Evolutionary conservation across 208 protist genomes (phyloP), one percentile per base, ranked within the genome.

Genomic region (Leishmania tarentolae): DNA sequence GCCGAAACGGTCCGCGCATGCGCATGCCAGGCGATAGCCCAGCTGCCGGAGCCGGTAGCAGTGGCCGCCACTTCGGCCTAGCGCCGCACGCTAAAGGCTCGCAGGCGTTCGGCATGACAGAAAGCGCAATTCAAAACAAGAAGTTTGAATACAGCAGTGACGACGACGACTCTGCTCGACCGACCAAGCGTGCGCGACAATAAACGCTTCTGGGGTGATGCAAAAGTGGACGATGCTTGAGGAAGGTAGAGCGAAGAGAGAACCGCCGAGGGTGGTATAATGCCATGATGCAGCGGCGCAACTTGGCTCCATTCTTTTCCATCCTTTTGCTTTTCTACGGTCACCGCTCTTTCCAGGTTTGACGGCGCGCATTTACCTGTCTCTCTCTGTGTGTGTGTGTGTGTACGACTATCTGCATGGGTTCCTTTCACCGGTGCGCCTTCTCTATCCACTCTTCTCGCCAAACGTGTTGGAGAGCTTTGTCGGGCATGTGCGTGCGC

Each of bases 141-240:
- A 83, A 80, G 46, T 95, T 93, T 76, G 93, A 92, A 44, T 85
- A 90, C 79, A 93, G 89, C 81, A 87, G 88, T 79, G 90, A 93
- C 74, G 91, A 94, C 7, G 87, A 89, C 52, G 80, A 88, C 47
- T 59, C 76, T n/a, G 76, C 79, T 37, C 82, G 56, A 19, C 86
- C 92, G 19, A 50, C 79, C 9, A 93, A 93, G 84, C 82, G 78
- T 6, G 75, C 79, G 1, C 87, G 82, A 63, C 77, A 82, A 13
- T 72, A 80, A 28, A 61, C 42, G 37, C 24, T 6, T 15, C 42
- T 13, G n/a, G 68, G 3, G 21, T 7, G 40, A 72, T 9, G 44
- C 19, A 46, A 46, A 24, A 28, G 68, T 35, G 42, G 68, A n/a
- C 21, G 42, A 31, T 40, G 24, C 13, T 72, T n/a, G 2, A 37